Evolutionary conservation across 2,329 filamentous ascomycete genomes (phyloP).

Genomic region (Trichocomaceae sp.): DNA sequence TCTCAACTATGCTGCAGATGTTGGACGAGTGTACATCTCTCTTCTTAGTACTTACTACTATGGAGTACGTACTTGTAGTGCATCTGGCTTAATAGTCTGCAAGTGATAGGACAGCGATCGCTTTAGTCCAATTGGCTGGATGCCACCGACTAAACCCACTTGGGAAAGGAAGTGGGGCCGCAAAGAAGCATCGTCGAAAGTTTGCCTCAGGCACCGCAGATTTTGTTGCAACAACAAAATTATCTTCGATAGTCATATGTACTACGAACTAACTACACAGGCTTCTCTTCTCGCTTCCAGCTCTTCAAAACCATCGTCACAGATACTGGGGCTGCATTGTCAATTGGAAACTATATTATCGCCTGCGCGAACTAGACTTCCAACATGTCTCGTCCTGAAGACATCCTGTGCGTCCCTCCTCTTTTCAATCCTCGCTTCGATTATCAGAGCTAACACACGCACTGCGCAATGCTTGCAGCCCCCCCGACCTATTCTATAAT

Average conservation of each 20-base stretch:
- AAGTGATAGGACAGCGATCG: neutral
- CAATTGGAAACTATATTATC: neutral
- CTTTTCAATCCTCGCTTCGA: slow-evolving; percentile 18
- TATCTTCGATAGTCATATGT: neutral
- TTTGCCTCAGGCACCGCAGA: slow-evolving; percentile 11
- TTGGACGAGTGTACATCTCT: neutral
- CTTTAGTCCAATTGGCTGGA: neutral
- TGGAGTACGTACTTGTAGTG: too few species aligned
- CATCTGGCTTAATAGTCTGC: slow-evolving; percentile 11
- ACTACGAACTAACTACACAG: neutral
- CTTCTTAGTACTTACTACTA: too few species aligned
- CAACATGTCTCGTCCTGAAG: slow-evolving; percentile 93
- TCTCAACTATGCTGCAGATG: neutral
- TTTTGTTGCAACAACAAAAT: slow-evolving; percentile 4
- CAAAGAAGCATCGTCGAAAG: neutral
- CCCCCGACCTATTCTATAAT: slow-evolving; percentile 96
- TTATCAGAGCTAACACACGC: neutral
- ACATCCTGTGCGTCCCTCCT: slow-evolving; percentile 64
- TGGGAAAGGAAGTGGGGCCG: neutral
- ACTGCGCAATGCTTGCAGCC: slow-evolving; percentile 45
- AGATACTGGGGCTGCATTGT: neutral
- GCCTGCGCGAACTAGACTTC: neutral
- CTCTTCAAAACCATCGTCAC: neutral
- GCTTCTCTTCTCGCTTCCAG: neutral
- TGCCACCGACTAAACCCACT: neutral